A percentile compares a stretch with the other conserved stretches of the same genome.
phyloP scores from a whole-genome alignment of 1,139 yeast genomes.

The Geotrichum klebahnii region DNA sequence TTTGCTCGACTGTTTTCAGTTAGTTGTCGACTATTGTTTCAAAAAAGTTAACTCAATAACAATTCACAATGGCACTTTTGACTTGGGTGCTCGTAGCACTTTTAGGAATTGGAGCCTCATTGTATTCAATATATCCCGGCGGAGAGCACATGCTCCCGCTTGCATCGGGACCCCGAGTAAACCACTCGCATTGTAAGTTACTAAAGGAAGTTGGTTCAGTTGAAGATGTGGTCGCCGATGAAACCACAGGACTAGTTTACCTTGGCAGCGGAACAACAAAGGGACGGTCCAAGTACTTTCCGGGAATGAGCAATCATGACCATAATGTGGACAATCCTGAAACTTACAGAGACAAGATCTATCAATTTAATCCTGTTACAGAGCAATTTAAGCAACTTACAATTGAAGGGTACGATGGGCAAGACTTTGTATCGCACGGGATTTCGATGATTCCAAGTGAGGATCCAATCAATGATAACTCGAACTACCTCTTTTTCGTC shows the following conservation, averaged over 20 bases:
- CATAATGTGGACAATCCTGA: background rate
- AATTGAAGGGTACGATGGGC: conserved; percentile 13
- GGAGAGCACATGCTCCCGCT: too few relatives aligned
- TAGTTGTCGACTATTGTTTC: too few relatives aligned
- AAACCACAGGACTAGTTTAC: conserved; percentile 12
- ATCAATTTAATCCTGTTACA: conserved; percentile 11
- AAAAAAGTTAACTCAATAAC: too few relatives aligned
- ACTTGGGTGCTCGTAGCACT: too few relatives aligned
- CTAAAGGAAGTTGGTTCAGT: background rate
- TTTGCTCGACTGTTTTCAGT: too few relatives aligned
- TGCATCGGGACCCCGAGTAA: too few relatives aligned
- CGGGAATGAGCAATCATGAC: background rate
- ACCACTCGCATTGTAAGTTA: too few relatives aligned
- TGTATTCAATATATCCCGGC: too few relatives aligned
- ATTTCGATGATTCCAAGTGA: conserved; percentile 12
- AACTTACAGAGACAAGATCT: conserved; percentile 20
- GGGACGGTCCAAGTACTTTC: conserved; percentile 9
- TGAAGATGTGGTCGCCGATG: conserved; percentile 19
- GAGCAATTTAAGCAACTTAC: conserved; percentile 9
- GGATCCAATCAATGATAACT: conserved; percentile 15
- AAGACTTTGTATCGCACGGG: conserved; percentile 26
- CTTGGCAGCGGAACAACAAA: conserved; percentile 2
- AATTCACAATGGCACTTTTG: too few relatives aligned
- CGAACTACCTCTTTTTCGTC: conserved; percentile 21
- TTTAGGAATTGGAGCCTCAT: too few relatives aligned